Evolutionary conservation across 1,139 yeast species (phyloP), one percentile per base, ranked within the genome.

Genomic region (Zygoascus meyerae): DNA sequence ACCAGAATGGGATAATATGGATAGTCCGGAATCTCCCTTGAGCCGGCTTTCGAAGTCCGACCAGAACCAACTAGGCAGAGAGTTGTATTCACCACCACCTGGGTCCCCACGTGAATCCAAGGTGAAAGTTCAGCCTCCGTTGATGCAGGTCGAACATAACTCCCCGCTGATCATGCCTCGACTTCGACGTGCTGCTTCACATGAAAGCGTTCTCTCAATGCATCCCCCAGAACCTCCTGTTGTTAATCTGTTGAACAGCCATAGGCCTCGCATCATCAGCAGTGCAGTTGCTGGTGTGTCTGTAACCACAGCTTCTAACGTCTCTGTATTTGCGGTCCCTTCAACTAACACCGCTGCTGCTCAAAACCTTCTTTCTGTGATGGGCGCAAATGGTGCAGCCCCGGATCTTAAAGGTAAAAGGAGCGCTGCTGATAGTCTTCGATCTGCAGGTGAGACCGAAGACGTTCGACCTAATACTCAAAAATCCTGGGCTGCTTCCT

Each of bases 161-260:
- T 8, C 42, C n/a, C n/a, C n/a, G n/a, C n/a, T n/a, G 34, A 34
- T 37, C 26, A 26, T 43, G 17, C 45, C 53, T 33, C 37, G 42
- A 9, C 42, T 50, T 17, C 36, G 49, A 9, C 45, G 52, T 15
- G 45, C 52, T 5, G 42, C 55, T 3, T 54, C 57, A 14, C 55
- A 52, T 40, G 55, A 52, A 21, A 51, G 54, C 29, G 42, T 53
- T 8, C 39, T 54, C 17, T 52, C 56, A 3, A 45, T 42, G 35
- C 40, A n/a, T 34, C 41, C 18, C 11, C 28, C 28, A 11, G 15
- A 3, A 7, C 35, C 40, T 14, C 37, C 37, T 8, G 10, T 21
- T 16, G 26, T 34, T 10, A 14, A 14, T 8, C n/a, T n/a, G n/a
- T n/a, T n/a, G n/a, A n/a, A n/a, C n/a, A n/a, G n/a, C n/a, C n/a